phyloP scores from a whole-genome alignment of 208 protist species.

The Blastocrithidia nonstop region DNA sequence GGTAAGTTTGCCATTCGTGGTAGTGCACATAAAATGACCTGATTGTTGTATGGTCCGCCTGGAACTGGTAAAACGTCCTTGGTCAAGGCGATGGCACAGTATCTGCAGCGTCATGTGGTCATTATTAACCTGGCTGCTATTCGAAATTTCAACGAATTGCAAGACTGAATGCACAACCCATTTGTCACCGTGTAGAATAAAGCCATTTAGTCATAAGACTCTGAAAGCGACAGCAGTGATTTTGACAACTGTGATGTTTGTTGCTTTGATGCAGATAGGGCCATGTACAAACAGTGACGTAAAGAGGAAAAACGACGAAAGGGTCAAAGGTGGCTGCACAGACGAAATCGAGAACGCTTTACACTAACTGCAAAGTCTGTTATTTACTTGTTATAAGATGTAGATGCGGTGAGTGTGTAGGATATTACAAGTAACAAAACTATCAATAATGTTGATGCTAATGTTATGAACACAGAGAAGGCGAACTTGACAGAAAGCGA shows the following conservation, averaged over 20 bases:
- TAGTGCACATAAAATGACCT: constrained; percentile 41
- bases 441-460: constrained; percentile 1
- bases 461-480: constrained; percentile 1
- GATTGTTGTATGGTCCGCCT: constrained; percentile 82
- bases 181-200: constrained; percentile 6
- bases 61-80: constrained; percentile 90
- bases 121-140: constrained; percentile 48
- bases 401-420: constrained; percentile 36
- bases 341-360: neutral
- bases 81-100: constrained; percentile 67
- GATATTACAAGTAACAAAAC: neutral
- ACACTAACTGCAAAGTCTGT: constrained; percentile 22
- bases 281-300: too few relatives aligned
- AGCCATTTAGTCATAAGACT: constrained; percentile 1
- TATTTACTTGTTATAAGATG: constrained; percentile 76
- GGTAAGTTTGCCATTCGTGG: constrained; percentile 58
- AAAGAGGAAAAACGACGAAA: too few relatives aligned
- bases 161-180: constrained; percentile 32
- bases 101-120: constrained; percentile 58
- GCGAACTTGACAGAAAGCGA: constrained; percentile 1
- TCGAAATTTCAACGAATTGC: constrained; percentile 45
- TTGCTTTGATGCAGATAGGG: too few relatives aligned
- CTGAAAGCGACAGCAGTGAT: neutral
- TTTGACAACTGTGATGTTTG: too few relatives aligned
- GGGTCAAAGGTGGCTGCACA: too few relatives aligned